Evolutionary conservation across 345 rosid species (phyloP).

Genomic region (Microthlaspi erraticum): DNA sequence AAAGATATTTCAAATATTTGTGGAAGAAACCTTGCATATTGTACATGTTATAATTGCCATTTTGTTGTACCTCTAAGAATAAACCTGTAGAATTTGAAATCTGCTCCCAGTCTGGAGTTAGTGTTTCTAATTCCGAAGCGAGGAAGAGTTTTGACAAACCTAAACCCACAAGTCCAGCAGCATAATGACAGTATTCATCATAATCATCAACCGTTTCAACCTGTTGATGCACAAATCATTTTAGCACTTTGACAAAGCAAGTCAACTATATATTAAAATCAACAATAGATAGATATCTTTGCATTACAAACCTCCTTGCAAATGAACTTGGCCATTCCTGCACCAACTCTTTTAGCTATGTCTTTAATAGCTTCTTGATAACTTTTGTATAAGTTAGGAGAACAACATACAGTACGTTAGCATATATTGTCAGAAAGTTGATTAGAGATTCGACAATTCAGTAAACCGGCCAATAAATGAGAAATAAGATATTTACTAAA

Average conservation of each 20-base stretch:
- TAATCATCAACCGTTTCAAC: slow-evolving; percentile 86
- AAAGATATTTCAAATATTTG: background rate
- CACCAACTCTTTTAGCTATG: slow-evolving; percentile 77
- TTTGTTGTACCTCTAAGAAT: slow-evolving; percentile 72
- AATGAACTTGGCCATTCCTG: slow-evolving; percentile 93
- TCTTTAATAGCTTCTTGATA: slow-evolving; percentile 84
- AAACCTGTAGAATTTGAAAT: slow-evolving; percentile 89
- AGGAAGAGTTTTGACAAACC: slow-evolving; percentile 88
- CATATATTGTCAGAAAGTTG: background rate
- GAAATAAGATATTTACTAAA: background rate
- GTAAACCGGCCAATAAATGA: background rate
- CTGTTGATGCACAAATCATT: slow-evolving; percentile 43
- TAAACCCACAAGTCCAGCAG: slow-evolving; percentile 89
- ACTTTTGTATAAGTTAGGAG: slow-evolving; percentile 41
- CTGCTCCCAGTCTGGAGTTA: slow-evolving; percentile 53
- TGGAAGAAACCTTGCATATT: background rate
- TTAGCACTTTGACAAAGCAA: no score
- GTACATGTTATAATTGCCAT: no score
- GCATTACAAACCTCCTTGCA: slow-evolving; percentile 72
- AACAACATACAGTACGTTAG: background rate
- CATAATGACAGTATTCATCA: slow-evolving; percentile 96
- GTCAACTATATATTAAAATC: no score
- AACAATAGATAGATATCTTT: background rate
- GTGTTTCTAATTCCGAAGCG: slow-evolving; percentile 68
- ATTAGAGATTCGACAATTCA: background rate